Evolutionary conservation across 305 asterid genomes (phyloP), one percentile per base, ranked within the genome.

Genomic region (Solanum hybrid): DNA sequence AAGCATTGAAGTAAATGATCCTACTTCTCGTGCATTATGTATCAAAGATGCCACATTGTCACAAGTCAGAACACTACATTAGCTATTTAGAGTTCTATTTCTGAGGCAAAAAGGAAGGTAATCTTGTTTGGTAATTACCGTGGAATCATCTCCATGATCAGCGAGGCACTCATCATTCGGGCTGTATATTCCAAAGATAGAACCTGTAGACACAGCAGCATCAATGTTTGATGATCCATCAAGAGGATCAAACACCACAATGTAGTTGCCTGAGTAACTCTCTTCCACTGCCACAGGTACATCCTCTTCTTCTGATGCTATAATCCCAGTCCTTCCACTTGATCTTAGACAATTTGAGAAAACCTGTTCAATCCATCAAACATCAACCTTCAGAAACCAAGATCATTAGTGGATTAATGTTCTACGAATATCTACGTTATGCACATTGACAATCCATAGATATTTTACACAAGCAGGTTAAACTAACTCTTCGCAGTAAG

Each of bases 281-380:
- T 97, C 99, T 90, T 97, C 99, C 89, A 97, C 99, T 0, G 99
- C 99, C 93, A 97, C 99, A 0, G 99, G 99, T 9, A 96, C 99
- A 91, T 97, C 99, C 93, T 97, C 99, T 92, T 97, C 99, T 93
- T 97, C 99, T 1, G 99, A 97, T 29, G 99, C 99, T 85, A 97
- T 96, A 92, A 97, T 97, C 89, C 99, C 99, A 19, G 99, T 97
- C 90, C 99, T 94, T 71, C 99, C 99, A 88, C 99, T 97, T 19
- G 99, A 97, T 88, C 95, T 93, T 95, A 97, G 89, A 91, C 98
- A 97, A 88, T 95, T 95, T 1, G 97, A 97, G 91, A 96, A 96
- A 78, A 95, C 97, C 99, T 97, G 93, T 81, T 88, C 66, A 73
- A 51, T 45, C 34, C 69, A 79, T 85, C 75, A 51, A 60, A 77